Base-by-base conservation (phyloP, 2,329 filamentous ascomycete genomes). In the Fusarium sp. region DNA sequence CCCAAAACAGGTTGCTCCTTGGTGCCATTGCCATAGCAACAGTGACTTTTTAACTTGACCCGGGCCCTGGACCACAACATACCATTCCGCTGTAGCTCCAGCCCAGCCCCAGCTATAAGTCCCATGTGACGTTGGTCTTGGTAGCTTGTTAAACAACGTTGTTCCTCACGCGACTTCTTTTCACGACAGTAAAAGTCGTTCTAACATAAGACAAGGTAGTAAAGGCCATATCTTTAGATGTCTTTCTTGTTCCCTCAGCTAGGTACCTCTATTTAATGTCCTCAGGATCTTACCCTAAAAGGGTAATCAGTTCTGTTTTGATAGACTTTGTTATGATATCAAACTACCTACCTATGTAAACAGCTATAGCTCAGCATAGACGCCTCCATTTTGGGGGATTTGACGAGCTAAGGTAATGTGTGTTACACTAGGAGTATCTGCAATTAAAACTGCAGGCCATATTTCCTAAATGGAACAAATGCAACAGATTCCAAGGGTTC, bases 1-100 rank as follows among this genome's bases (percentile, higher is more conserved):
- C 75, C 71, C 74, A 75, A 75, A 77, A 77, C 74, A 77, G 74
- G 63, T 63, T 53, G 55, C 61, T 61, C 39, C 62, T 51, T 35
- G 35, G 39, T 50, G 50, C 30, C 30, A 66, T 77, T 70, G 69
- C 57, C 68, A 76, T 75, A 68, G 72, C 72, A 74, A 75, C 64
- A 56, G 58, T 28, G 48, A 57, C 38, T 38, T 38, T 58, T 44
- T 36, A 30, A 28, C 50, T 31, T 61, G 39, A 31, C 50, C 58
- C 8, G 12, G 38, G 48, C 35, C 41, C 39, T 42, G 36, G 39
- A 60, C 54, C 65, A 67, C 33, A 67, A 61, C 62, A 67, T 64
- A 67, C 65, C 65, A 64, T 64, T 67, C 51, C 33, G 44, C 48
- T 65, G 26, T 22, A 65, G 48, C 51, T 47, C 33, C 38, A 47